Percentiles rank a stretch among this genome's conserved stretches.
These are phyloP conservation scores for Neovahlkampfia damariscottae DNA, from an alignment of 78 protist genomes.

Conservation along the genomic window DNA sequence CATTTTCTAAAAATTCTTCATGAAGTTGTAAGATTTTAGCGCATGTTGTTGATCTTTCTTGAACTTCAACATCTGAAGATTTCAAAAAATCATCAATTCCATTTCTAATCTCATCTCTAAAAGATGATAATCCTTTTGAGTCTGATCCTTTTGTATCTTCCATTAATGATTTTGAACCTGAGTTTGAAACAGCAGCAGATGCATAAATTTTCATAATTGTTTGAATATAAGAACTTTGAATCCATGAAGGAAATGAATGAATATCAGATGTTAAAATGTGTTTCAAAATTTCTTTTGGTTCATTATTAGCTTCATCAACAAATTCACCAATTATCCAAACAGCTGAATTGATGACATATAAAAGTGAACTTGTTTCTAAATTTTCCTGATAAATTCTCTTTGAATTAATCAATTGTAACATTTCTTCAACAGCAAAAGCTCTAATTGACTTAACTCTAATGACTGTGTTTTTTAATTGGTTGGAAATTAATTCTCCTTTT, in stretches of 20 bases:
- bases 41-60: constrained; percentile 53
- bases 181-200: background rate
- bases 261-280: constrained; percentile 50
- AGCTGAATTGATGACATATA: constrained; percentile 67
- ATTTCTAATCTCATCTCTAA: background rate
- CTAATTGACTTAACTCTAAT: constrained; percentile 48
- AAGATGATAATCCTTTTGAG: background rate
- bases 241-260: constrained; percentile 50
- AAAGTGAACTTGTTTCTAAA: background rate
- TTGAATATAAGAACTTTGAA: constrained; percentile 61
- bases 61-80: constrained; percentile 55
- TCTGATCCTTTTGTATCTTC: background rate
- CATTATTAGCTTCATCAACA: constrained; percentile 6
- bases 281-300: background rate
- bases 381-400: constrained; percentile 8
- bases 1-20: background rate
- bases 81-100: constrained; percentile 2
- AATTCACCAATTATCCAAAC: constrained; percentile 81
- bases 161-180: background rate
- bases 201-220: constrained; percentile 61
- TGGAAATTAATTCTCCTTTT: constrained; percentile 53
- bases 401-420: background rate
- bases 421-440: constrained; percentile 1
- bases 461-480: constrained; percentile 60
- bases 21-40: background rate